Evolutionary conservation across 306 rosid genomes (phyloP), one percentile per base, ranked within the genome.

Genomic region (Corylus americana): DNA sequence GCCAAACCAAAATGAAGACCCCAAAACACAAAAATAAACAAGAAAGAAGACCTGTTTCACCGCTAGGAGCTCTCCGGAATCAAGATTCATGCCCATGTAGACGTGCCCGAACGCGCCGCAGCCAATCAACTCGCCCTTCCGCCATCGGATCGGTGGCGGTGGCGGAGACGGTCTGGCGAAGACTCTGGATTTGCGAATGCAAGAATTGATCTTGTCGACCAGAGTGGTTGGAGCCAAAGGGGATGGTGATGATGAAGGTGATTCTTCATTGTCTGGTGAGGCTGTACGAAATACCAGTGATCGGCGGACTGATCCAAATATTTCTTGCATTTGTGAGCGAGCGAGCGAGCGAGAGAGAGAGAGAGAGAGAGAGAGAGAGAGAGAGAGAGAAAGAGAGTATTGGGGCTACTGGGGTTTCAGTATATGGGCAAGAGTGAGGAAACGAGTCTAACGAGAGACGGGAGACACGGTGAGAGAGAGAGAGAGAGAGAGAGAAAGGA

Each of bases 21-120:
- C 57, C 16, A 12, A 16, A 53, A 13, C 7, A 1, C 39, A 80
- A 63, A 13, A 31, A 39, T 63, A 14, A 51, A 73, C 57, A 3
- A 18, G 11, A 73, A 51, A 68, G 66, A 45, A 22, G 54, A 93
- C 99, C 94, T 96, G 98, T 80, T 96, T 96, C 20, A 96, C 98
- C 22, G 98, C 99, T 17, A 96, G 87, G 86, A 96, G 99, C 89
- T 96, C 99, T 82, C 99, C 99, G 37, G 99, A 96, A 71, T 86
- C 99, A 75, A 96, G 98, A 85, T 96, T 96, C 99, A 96, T 96
- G 50, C 99, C 99, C 92, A 96, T 95, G 76, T 96, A 96, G 31
- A 96, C 99, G n/a, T 92, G 97, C 3, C 99, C 99, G 67, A 96
- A 96, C 73, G 99, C 98, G 37, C 99, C 99, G 75, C 96, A 96